A percentile compares a stretch with the other conserved stretches of the same genome.
Conservation (phyloP, 352 stramenopile species). For the Pythium angustatum region DNA sequence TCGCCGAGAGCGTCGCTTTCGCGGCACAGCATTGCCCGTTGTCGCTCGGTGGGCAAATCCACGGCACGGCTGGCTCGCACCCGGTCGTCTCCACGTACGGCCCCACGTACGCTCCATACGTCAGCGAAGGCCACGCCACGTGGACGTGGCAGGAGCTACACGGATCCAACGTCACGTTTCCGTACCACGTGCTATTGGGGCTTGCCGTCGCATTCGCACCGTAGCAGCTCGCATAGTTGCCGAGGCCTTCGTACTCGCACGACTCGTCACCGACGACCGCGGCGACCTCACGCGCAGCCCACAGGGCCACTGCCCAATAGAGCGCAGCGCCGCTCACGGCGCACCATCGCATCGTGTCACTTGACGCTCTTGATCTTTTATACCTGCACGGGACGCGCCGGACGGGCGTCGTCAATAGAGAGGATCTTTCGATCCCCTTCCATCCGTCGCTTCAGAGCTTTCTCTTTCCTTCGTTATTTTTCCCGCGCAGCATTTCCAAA, state of each 20-base stretch:
- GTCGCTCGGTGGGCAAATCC: slow-evolving; percentile 26
- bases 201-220: not conserved
- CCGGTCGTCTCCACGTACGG: slow-evolving; percentile 1
- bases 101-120: slow-evolving; percentile 21
- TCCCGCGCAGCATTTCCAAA: not conserved
- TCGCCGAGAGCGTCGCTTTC: slow-evolving; percentile 1
- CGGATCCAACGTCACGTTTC: slow-evolving; percentile 7
- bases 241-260: slow-evolving; percentile 22
- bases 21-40: slow-evolving; percentile 24
- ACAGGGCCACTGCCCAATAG: not conserved
- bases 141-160: slow-evolving; percentile 17
- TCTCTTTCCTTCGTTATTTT: not conserved
- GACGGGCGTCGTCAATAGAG: slow-evolving; percentile 16
- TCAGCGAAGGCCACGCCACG: not conserved
- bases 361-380: not conserved
- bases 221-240: slow-evolving; percentile 19
- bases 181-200: not conserved
- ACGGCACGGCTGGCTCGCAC: slow-evolving; percentile 27
- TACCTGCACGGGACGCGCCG: not conserved
- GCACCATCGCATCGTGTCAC: not conserved
- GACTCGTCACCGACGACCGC: no score
- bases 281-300: not conserved
- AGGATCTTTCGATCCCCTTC: slow-evolving; percentile 15
- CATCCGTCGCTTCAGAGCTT: slow-evolving; percentile 10
- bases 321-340: not conserved